Evolutionary conservation across 495 filamentous ascomycete species (phyloP), one percentile per base, ranked within the genome.

Genomic region (Arthonia radiata): DNA sequence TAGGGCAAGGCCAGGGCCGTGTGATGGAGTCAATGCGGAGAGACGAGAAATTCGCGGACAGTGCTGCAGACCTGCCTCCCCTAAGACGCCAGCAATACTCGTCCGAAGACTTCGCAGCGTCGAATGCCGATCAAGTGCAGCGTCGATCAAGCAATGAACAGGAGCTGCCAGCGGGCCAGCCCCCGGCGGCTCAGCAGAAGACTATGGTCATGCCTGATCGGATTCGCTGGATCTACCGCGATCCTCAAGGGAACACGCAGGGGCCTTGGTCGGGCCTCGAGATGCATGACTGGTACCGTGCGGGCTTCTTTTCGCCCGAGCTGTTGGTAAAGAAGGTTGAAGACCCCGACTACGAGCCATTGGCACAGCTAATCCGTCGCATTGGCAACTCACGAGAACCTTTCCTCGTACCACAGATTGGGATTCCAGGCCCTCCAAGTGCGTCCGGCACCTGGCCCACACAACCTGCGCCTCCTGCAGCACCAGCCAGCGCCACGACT

Each of bases 231-330:
- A 83, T 91, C 16, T 97, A 97, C 41, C 68, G 82, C 17, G 86
- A 97, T 46, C 86, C 89, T 3, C 73, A 83, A 44, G 81, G 83
- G 22, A 68, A 71, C 24, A 70, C 75, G 18, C 86, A 94, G 47
- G 86, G 86, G 1, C 86, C 86, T 3, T 97, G 80, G 56, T 89
- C 77, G 21, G 86, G 86, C 3, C 56, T 97, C 25, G 86, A 94
- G 47, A 97, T 97, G 86, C 82, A 97, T 40, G 86, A 97, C 39
- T 97, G 86, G 86, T 97, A 91, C 52, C 92, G 93, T 49, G 89
- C 79, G 25, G 80, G 81, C 24, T 97, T 93, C 54, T 97, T 97
- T 50, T 86, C 79, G 6, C 65, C 80, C 0, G 83, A 97, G 32
- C 59, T 97, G 16, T 67, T 82, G 25, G 83, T 97, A 28, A 91